Conservation (phyloP, 345 rosid species). For the Excoecaria agallocha region DNA sequence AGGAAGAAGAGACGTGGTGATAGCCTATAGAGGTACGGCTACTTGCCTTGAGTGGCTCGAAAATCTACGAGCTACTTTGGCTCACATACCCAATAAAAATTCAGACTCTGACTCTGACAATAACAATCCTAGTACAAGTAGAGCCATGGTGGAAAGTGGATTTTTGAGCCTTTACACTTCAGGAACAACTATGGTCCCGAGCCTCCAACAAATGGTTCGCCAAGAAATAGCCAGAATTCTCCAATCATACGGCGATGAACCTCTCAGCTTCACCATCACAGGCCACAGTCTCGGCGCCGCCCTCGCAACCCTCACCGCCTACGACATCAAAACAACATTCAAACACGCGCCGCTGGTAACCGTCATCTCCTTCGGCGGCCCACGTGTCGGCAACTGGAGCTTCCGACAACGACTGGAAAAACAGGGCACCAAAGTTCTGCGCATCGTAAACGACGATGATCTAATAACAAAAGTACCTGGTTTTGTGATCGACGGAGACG, state of each 20-base stretch:
- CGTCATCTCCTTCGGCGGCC: conserved; percentile 90
- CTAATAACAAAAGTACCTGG: conserved; percentile 86
- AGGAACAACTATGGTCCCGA: background rate
- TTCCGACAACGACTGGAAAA: conserved; percentile 59
- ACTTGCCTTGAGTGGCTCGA: conserved; percentile 96
- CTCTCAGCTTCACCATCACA: conserved; percentile 31
- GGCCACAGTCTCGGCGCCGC: conserved; percentile 38
- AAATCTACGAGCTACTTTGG: conserved; percentile 73
- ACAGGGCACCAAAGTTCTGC: conserved; percentile 64
- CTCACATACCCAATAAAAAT: conserved; percentile 36
- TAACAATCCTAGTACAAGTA: background rate
- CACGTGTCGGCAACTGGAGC: conserved; percentile 78
- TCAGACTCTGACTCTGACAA: background rate
- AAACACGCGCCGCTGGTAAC: conserved; percentile 57
- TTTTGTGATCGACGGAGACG: conserved; percentile 49
- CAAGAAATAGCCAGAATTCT: conserved; percentile 23
- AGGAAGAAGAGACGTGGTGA: conserved; percentile 83
- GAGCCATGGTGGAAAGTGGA: conserved; percentile 31
- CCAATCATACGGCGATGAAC: conserved; percentile 21
- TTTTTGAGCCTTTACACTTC: conserved; percentile 35
- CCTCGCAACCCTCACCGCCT: conserved; percentile 24
- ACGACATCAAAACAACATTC: conserved; percentile 58
- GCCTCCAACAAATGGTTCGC: conserved; percentile 25
- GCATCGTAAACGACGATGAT: conserved; percentile 89
- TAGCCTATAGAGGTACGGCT: conserved; percentile 80